A percentile compares a stretch with the other conserved stretches of the same genome.
phyloP scores from a whole-genome alignment of 2,329 filamentous ascomycete species.

The Colletotrichum musae region DNA sequence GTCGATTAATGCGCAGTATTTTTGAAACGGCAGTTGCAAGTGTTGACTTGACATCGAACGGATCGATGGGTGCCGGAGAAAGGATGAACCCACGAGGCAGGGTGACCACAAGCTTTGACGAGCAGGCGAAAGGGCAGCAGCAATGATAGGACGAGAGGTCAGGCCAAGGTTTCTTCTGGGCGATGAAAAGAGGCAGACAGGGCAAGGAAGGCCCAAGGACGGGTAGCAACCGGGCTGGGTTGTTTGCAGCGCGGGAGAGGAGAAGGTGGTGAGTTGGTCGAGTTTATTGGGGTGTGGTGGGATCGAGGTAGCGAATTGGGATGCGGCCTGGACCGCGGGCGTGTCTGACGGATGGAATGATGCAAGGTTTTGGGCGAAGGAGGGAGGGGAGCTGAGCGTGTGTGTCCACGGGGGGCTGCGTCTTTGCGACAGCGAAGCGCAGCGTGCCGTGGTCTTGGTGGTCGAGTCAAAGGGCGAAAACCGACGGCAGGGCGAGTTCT shows the following conservation, averaged over 20 bases:
- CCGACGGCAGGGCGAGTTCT: conserved; percentile 35
- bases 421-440: not conserved
- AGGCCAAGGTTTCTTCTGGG: conserved; percentile 26
- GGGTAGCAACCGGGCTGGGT: conserved; percentile 16
- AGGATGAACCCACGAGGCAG: conserved; percentile 40
- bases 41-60: conserved; percentile 40
- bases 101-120: conserved; percentile 20
- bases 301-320: conserved; percentile 15
- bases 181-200: conserved; percentile 11
- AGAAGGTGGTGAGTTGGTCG: conserved; percentile 7
- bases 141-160: conserved; percentile 38
- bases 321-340: conserved; percentile 27
- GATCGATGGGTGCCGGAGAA: conserved; percentile 39
- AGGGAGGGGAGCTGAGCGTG: conserved; percentile 23
- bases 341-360: conserved; percentile 35
- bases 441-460: not conserved
- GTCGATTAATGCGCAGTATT: conserved; percentile 34
- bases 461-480: conserved; percentile 34
- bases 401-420: conserved; percentile 1
- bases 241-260: conserved; percentile 21
- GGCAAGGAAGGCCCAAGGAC: conserved; percentile 33
- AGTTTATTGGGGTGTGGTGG: conserved; percentile 5
- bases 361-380: conserved; percentile 32
- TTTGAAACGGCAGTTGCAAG: conserved; percentile 37
- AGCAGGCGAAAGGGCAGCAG: conserved; percentile 21